These are phyloP conservation scores for Thalassia testudinum DNA, from an alignment of 116 monocot genomes.

Conservation along the genomic window DNA sequence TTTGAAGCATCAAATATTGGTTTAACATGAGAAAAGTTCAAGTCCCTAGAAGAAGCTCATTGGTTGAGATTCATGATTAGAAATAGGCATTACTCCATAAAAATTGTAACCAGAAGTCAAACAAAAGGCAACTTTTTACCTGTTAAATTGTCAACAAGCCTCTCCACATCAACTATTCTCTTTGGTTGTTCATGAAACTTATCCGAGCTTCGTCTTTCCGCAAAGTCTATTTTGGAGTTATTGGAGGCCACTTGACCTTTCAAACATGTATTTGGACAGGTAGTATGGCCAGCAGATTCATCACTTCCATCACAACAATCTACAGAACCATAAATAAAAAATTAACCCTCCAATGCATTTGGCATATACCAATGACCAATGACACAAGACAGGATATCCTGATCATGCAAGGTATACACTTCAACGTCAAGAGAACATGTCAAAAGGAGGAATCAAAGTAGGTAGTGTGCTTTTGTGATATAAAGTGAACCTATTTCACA, in stretches of 20 bases:
- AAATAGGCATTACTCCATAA: too few relatives aligned
- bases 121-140: constrained; percentile 17
- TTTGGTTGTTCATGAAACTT: neutral
- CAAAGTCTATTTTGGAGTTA: neutral
- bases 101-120: too few relatives aligned
- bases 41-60: too few relatives aligned
- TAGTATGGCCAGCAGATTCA: constrained; percentile 48
- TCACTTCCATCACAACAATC: constrained; percentile 99
- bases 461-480: neutral
- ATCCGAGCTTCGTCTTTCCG: neutral
- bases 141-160: constrained; percentile 34
- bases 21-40: constrained; percentile 2
- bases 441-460: neutral
- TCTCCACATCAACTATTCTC: constrained; percentile 29
- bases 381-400: neutral
- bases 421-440: neutral
- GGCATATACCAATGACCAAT: too few relatives aligned
- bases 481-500: neutral
- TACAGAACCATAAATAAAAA: constrained; percentile 8
- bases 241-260: constrained; percentile 12
- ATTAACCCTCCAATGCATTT: too few relatives aligned
- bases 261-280: constrained; percentile 52
- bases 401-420: neutral
- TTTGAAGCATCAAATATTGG: neutral
- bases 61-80: too few relatives aligned